phyloP scores from a whole-genome alignment of 2,329 filamentous ascomycete species.

The Ceratocystis colombiana region DNA sequence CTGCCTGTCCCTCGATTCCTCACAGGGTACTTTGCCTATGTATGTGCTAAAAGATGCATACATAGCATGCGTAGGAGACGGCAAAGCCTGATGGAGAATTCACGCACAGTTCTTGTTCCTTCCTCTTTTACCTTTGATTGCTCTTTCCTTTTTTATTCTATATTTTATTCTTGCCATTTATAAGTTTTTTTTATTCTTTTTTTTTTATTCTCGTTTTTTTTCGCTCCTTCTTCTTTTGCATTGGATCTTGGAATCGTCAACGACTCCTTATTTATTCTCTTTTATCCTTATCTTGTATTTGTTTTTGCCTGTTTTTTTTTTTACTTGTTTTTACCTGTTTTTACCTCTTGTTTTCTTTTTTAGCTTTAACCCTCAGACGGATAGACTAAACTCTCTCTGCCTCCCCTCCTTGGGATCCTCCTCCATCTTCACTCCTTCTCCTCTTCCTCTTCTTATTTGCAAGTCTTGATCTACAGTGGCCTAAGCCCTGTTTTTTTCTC shows the following conservation, averaged over 20 bases:
- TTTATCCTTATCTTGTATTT: no score
- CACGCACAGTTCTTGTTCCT: neutral
- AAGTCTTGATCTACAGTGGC: conserved; percentile 16
- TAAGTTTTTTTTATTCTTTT: neutral
- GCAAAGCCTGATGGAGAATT: neutral
- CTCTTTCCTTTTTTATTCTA: neutral
- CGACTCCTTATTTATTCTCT: neutral
- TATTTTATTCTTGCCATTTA: neutral
- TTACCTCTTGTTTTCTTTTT: conserved; percentile 16
- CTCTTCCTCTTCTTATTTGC: conserved; percentile 1
- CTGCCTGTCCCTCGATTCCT: conserved; percentile 2
- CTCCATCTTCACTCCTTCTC: neutral
- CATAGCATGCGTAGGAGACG: neutral
- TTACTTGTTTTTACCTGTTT: neutral
- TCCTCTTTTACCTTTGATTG: neutral
- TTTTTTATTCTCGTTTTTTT: neutral
- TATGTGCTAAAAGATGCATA: neutral
- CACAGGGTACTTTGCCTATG: neutral
- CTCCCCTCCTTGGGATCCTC: neutral
- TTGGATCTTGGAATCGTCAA: neutral
- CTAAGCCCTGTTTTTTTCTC: conserved; percentile 16
- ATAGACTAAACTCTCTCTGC: neutral
- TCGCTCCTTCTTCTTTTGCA: neutral
- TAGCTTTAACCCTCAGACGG: neutral
- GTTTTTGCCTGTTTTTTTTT: no score